Percentiles rank a stretch among this genome's conserved stretches.
phyloP scores from a whole-genome alignment of 352 stramenopile genomes.

The Globisporangium apiculatum region DNA sequence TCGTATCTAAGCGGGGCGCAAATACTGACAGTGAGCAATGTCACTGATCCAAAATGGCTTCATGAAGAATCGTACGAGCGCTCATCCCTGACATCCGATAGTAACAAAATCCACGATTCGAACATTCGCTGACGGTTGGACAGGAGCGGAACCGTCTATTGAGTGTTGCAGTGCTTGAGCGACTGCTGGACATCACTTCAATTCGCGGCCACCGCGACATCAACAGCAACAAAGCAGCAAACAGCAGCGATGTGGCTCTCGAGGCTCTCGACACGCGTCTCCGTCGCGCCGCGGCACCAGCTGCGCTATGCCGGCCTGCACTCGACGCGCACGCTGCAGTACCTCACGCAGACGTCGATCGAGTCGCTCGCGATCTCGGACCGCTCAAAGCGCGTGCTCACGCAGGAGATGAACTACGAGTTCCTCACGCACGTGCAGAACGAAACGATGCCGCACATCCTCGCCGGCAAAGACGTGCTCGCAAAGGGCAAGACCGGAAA shows the following conservation, averaged over 20 bases:
- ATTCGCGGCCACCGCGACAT: not conserved
- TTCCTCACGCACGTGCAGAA: conserved; percentile 89
- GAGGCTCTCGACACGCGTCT: conserved; percentile 4
- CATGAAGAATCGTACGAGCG: not conserved
- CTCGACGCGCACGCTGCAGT: conserved; percentile 10
- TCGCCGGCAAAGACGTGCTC: conserved; percentile 86
- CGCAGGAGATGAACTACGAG: conserved; percentile 81
- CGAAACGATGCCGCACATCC: conserved; percentile 67
- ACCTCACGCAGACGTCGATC: conserved; percentile 49
- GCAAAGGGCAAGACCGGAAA: conserved; percentile 89
- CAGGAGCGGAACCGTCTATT: not conserved
- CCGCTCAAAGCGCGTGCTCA: conserved; percentile 57
- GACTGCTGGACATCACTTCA: too few relatives aligned
- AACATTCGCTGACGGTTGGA: not conserved
- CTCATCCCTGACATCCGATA: not conserved
- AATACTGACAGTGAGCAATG: too few relatives aligned
- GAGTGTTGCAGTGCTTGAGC: too few relatives aligned
- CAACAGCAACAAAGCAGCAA: not conserved
- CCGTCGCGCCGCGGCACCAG: conserved; percentile 3
- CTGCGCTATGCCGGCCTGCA: conserved; percentile 5
- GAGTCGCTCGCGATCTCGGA: conserved; percentile 46
- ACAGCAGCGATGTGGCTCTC: conserved; percentile 9
- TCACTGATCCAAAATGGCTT: not conserved
- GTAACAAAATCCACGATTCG: not conserved
- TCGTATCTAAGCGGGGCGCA: too few relatives aligned